These are phyloP conservation scores for Lantana camara DNA, from an alignment of 257 asterid species.

Conservation along the genomic window DNA sequence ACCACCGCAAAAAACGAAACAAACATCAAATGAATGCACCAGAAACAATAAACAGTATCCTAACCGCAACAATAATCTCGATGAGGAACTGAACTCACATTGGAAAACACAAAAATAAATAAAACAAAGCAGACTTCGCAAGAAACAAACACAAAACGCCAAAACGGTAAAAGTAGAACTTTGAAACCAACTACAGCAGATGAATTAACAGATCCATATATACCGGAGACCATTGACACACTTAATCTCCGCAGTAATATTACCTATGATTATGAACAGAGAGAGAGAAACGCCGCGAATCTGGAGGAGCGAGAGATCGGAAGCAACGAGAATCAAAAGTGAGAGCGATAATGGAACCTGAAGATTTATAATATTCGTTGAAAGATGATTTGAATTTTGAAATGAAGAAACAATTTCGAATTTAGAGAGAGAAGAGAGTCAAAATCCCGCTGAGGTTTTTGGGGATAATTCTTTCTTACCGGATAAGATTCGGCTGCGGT, in stretches of 20 bases:
- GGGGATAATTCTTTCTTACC: not conserved
- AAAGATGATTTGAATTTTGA: conserved; percentile 7
- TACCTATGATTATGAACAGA: conserved; percentile 33
- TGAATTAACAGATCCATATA: conserved; percentile 20
- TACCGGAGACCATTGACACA: conserved; percentile 1
- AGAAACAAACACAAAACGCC: not conserved
- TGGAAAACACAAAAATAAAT: not conserved
- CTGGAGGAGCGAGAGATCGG: conserved; percentile 17
- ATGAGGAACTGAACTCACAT: conserved; percentile 4
- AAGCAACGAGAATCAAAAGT: not conserved
- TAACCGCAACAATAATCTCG: not conserved
- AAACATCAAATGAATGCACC: not conserved
- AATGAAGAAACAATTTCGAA: conserved; percentile 31
- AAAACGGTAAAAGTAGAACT: not conserved
- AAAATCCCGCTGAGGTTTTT: conserved; percentile 37
- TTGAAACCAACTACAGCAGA: not conserved
- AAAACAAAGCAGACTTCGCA: conserved; percentile 2
- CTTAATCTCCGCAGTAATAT: not conserved
- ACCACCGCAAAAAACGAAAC: too few species aligned
- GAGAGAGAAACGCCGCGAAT: conserved; percentile 17
- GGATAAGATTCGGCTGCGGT: not conserved
- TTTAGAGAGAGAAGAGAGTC: conserved; percentile 18
- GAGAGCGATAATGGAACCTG: not conserved
- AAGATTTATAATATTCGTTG: not conserved
- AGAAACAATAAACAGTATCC: not conserved